These are phyloP conservation scores for Aspergillus jensenii DNA, from an alignment of 2,329 filamentous ascomycete genomes.

Conservation along the genomic window DNA sequence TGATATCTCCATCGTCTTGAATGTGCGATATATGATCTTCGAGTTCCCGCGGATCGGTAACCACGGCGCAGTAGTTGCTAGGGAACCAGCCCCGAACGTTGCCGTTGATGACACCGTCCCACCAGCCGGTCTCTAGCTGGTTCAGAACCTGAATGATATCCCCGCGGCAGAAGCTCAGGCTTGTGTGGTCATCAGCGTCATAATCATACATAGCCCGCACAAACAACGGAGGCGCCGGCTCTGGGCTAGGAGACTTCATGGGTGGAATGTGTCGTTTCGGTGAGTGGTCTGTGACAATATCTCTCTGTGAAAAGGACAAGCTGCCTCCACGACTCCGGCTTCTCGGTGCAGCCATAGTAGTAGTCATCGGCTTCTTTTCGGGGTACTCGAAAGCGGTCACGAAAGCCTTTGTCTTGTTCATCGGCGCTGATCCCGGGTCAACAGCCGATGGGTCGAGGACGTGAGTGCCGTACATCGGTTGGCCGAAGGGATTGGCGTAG, in stretches of 20 bases:
- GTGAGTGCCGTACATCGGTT: constrained; percentile 36
- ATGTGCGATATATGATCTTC: constrained; percentile 59
- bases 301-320: constrained; percentile 25
- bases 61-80: constrained; percentile 94
- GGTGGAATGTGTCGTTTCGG: constrained; percentile 29
- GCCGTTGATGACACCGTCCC: constrained; percentile 97
- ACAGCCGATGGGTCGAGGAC: constrained; percentile 33
- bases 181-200: constrained; percentile 94
- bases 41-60: constrained; percentile 73
- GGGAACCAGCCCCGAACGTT: constrained; percentile 93
- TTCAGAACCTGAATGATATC: constrained; percentile 99
- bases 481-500: constrained; percentile 13
- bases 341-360: constrained; percentile 29
- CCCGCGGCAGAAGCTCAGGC: constrained; percentile 92
- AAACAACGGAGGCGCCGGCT: constrained; percentile 63
- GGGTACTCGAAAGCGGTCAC: constrained; percentile 46
- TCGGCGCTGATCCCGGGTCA: constrained; percentile 33
- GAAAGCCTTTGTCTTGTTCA: constrained; percentile 38
- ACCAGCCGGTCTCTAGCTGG: constrained; percentile 97
- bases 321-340: constrained; percentile 33
- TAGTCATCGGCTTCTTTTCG: constrained; percentile 38
- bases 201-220: constrained; percentile 97
- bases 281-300: constrained; percentile 21
- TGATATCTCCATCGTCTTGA: constrained; percentile 54
- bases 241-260: constrained; percentile 37